A percentile compares a stretch with the other conserved stretches of the same genome.
These are phyloP conservation scores for Populus hybrid DNA, from an alignment of 441 rosid species.

Conservation along the genomic window DNA sequence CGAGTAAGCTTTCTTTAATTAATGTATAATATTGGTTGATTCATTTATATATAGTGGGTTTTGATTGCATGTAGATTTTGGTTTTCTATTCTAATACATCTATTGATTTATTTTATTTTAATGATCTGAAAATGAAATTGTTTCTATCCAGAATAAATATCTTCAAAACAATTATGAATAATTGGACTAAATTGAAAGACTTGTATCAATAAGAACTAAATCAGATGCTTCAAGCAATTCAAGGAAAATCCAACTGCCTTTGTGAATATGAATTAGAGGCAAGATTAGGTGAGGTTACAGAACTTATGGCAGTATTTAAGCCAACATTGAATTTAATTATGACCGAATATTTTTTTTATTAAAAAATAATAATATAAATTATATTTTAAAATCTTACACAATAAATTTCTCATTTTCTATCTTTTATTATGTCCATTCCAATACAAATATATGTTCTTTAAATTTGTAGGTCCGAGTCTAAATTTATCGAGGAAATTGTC, in stretches of 20 bases:
- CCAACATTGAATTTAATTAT: too few relatives aligned
- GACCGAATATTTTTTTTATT: too few relatives aligned
- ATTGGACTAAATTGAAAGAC: background rate
- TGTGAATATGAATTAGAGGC: too few relatives aligned
- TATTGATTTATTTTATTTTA: too few relatives aligned
- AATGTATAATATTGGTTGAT: background rate
- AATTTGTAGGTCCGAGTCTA: constrained; percentile 11
- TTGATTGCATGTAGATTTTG: background rate
- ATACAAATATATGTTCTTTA: background rate
- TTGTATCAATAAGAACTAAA: background rate
- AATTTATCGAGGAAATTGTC: constrained; percentile 8
- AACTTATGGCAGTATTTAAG: too few relatives aligned
- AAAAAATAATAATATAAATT: too few relatives aligned
- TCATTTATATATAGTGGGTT: background rate
- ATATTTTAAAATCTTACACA: too few relatives aligned
- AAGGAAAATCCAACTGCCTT: too few relatives aligned
- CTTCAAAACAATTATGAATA: background rate
- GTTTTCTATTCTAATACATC: background rate
- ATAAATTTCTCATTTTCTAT: background rate
- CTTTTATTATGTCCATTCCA: background rate
- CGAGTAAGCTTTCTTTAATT: background rate
- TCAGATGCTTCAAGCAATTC: background rate
- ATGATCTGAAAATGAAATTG: background rate
- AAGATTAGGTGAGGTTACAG: too few relatives aligned
- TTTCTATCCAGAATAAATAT: background rate